Percentiles rank a stretch among this genome's conserved stretches.
Evolutionary conservation across 345 rosid genomes (phyloP).

Genomic region (Boechera divaricarpa): DNA sequence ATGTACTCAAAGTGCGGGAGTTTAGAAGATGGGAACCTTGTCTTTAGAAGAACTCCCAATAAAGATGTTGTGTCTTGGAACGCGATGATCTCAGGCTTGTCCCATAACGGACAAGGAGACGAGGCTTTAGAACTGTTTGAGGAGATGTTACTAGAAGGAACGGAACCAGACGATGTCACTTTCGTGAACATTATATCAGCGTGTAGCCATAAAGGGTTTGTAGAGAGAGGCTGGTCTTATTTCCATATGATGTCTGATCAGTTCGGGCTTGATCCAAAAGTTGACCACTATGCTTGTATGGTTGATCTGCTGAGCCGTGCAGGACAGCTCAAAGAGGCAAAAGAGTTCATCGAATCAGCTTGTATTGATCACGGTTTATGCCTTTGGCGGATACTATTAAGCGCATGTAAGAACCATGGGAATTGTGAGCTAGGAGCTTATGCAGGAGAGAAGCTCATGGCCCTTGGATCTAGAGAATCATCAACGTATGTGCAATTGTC

Average conservation of each 20-base stretch:
- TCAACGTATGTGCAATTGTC: constrained; percentile 67
- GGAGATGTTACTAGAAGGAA: constrained; percentile 60
- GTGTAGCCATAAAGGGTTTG: constrained; percentile 77
- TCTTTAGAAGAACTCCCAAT: constrained; percentile 58
- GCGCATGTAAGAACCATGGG: constrained; percentile 70
- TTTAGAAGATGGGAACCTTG: constrained; percentile 54
- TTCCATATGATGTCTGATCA: constrained; percentile 61
- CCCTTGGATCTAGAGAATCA: constrained; percentile 70
- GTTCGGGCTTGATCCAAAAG: constrained; percentile 57
- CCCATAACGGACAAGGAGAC: constrained; percentile 54
- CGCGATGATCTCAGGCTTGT: constrained; percentile 62
- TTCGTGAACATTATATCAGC: constrained; percentile 71
- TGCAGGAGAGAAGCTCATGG: constrained; percentile 80
- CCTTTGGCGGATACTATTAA: constrained; percentile 69
- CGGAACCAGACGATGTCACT: constrained; percentile 64
- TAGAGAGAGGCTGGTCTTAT: constrained; percentile 63
- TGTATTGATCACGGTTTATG: constrained; percentile 63
- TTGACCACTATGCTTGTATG: constrained; percentile 86
- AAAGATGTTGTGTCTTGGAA: constrained; percentile 66
- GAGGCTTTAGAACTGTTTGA: constrained; percentile 63
- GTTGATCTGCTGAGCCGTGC: constrained; percentile 82
- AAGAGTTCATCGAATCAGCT: constrained; percentile 73
- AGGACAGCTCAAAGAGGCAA: constrained; percentile 69
- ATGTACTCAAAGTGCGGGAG: constrained; percentile 64
- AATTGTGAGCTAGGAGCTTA: constrained; percentile 67